Percentiles rank a stretch among this genome's conserved stretches.
Conservation (phyloP, 805 yeast species). For the Ogataea wickerhamii region DNA sequence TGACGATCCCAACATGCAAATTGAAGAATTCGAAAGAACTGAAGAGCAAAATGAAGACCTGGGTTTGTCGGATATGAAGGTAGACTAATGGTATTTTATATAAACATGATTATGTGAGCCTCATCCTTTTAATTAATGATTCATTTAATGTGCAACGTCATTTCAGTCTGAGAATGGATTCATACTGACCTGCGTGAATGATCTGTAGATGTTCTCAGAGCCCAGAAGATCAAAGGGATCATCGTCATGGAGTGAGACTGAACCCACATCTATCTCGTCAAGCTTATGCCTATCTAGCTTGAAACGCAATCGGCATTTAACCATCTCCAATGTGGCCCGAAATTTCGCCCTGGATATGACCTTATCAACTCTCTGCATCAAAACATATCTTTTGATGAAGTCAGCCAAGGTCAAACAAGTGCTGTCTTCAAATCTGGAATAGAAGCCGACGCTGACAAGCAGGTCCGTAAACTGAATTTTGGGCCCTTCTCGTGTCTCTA, state of each 20-base stretch:
- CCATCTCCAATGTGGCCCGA: constrained; percentile 45
- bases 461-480: constrained; percentile 65
- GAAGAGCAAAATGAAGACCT: constrained; percentile 85
- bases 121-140: too few relatives aligned
- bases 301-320: constrained; percentile 46
- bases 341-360: constrained; percentile 40
- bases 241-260: constrained; percentile 2
- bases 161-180: constrained; percentile 26
- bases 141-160: too few relatives aligned
- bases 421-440: constrained; percentile 71
- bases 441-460: constrained; percentile 67
- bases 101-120: not conserved
- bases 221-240: constrained; percentile 22
- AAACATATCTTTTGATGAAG: constrained; percentile 58
- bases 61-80: constrained; percentile 61
- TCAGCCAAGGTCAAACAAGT: constrained; percentile 73
- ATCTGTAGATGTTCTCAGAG: constrained; percentile 20
- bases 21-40: constrained; percentile 89
- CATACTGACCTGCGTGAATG: constrained; percentile 25
- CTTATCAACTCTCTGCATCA: constrained; percentile 54
- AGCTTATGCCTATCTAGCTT: constrained; percentile 20
- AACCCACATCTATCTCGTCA: too few relatives aligned
- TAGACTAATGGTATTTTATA: constrained; percentile 4
- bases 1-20: constrained; percentile 90
- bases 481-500: constrained; percentile 49